phyloP scores from a whole-genome alignment of 768 basidiomycete genomes.

The Coprinopsis marcescibilis region DNA sequence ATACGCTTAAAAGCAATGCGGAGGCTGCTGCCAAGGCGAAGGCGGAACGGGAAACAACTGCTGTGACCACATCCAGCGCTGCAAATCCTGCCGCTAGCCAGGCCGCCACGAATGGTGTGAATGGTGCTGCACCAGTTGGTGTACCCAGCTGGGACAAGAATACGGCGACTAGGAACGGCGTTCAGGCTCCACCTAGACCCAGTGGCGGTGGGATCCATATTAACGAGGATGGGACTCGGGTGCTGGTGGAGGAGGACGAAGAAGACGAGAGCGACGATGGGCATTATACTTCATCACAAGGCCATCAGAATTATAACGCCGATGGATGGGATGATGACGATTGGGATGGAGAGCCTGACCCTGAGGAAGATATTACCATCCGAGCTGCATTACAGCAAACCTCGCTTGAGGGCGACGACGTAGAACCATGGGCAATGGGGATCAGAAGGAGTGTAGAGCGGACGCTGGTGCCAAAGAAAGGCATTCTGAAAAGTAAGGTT shows the following conservation, averaged over 20 bases:
- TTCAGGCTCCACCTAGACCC: slow-evolving; percentile 38
- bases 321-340: slow-evolving; percentile 80
- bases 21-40: slow-evolving; percentile 67
- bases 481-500: slow-evolving; percentile 86
- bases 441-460: slow-evolving; percentile 70
- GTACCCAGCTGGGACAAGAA: slow-evolving; percentile 79
- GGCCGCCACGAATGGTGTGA: slow-evolving; percentile 10
- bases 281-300: slow-evolving; percentile 36
- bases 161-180: slow-evolving; percentile 56
- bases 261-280: slow-evolving; percentile 54
- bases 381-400: slow-evolving; percentile 49
- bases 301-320: slow-evolving; percentile 37
- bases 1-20: slow-evolving; percentile 85
- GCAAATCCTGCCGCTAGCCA: slow-evolving; percentile 32
- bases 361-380: slow-evolving; percentile 64
- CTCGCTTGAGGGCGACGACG: slow-evolving; percentile 31
- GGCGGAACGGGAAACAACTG: slow-evolving; percentile 49
- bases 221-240: slow-evolving; percentile 60
- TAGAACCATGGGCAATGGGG: slow-evolving; percentile 73
- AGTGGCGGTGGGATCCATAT: slow-evolving; percentile 35
- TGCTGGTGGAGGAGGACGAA: slow-evolving; percentile 70
- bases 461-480: slow-evolving; percentile 59
- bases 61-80: no score
- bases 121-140: slow-evolving; percentile 26
- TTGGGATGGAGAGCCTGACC: slow-evolving; percentile 60